A percentile compares a stretch with the other conserved stretches of the same genome.
These are phyloP conservation scores for Geotrichum australiense DNA, from an alignment of 1,139 yeast species.

Conservation along the genomic window DNA sequence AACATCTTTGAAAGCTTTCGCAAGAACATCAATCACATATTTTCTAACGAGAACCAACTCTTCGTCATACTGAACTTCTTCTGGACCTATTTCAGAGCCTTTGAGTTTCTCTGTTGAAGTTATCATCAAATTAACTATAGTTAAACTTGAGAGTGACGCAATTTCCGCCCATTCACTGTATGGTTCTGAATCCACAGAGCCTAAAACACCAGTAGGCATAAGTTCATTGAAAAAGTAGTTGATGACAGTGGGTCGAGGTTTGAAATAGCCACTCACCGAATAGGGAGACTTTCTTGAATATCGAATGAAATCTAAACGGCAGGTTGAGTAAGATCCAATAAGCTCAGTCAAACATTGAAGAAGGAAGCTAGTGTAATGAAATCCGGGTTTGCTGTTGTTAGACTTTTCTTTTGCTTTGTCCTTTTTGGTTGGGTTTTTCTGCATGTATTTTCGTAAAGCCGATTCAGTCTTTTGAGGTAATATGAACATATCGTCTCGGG, in stretches of 20 bases:
- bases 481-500: constrained; percentile 28
- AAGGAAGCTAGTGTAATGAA: constrained; percentile 61
- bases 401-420: constrained; percentile 25
- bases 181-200: constrained; percentile 20
- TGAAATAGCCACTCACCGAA: constrained; percentile 28
- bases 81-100: constrained; percentile 36
- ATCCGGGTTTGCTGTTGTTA: constrained; percentile 40
- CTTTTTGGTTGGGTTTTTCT: constrained; percentile 25
- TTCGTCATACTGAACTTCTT: constrained; percentile 46
- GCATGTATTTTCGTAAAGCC: constrained; percentile 21
- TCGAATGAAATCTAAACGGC: constrained; percentile 76
- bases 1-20: constrained; percentile 53
- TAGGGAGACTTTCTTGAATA: constrained; percentile 52
- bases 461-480: constrained; percentile 24
- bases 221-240: constrained; percentile 72
- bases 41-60: constrained; percentile 68
- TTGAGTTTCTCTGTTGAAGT: constrained; percentile 37
- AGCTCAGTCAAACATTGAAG: constrained; percentile 65
- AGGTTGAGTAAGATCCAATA: constrained; percentile 67
- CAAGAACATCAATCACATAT: constrained; percentile 64
- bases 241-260: constrained; percentile 69
- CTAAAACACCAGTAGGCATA: constrained; percentile 48
- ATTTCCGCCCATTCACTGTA: constrained; percentile 35
- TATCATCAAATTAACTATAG: constrained; percentile 38
- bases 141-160: constrained; percentile 45